phyloP scores from a whole-genome alignment of 2,329 filamentous ascomycete species.

The Penicillium aurantiogriseum region DNA sequence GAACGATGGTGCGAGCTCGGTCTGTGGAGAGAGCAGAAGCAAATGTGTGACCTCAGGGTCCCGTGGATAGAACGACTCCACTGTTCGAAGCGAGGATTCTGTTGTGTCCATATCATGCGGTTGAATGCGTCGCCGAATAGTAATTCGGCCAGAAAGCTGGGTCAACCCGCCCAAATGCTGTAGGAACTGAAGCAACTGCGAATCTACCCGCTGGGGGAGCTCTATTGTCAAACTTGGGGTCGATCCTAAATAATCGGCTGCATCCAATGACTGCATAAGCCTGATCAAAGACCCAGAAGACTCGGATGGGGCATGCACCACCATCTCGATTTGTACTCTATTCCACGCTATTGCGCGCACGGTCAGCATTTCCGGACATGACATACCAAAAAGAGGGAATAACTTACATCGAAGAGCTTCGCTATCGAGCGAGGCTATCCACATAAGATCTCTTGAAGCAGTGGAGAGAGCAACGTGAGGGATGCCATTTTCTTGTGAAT shows the following conservation, averaged over 20 bases:
- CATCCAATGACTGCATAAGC: conserved; percentile 71
- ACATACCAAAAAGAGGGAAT: background rate
- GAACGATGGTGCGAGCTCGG: conserved; percentile 75
- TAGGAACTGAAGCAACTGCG: conserved; percentile 62
- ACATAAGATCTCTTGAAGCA: conserved; percentile 62
- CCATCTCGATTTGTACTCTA: conserved; percentile 72
- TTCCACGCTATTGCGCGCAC: conserved; percentile 64
- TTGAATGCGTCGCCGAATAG: conserved; percentile 71
- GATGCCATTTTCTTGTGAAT: conserved; percentile 53
- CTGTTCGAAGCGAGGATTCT: conserved; percentile 70
- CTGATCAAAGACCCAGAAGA: conserved; percentile 73
- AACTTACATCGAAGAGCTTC: conserved; percentile 62
- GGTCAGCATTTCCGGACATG: conserved; percentile 9
- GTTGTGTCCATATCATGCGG: conserved; percentile 60
- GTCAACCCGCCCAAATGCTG: conserved; percentile 68
- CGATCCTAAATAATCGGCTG: conserved; percentile 71
- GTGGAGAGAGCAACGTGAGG: conserved; percentile 73
- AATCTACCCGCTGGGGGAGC: conserved; percentile 69
- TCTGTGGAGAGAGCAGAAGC: conserved; percentile 78
- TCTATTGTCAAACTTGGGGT: conserved; percentile 80
- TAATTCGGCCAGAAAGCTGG: conserved; percentile 52
- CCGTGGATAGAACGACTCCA: conserved; percentile 85
- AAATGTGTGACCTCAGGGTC: conserved; percentile 67
- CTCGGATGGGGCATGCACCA: conserved; percentile 71
- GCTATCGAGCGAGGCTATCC: conserved; percentile 76